Conservation (phyloP, 371 early-diverging fungal species). For the Mucor indicus region DNA sequence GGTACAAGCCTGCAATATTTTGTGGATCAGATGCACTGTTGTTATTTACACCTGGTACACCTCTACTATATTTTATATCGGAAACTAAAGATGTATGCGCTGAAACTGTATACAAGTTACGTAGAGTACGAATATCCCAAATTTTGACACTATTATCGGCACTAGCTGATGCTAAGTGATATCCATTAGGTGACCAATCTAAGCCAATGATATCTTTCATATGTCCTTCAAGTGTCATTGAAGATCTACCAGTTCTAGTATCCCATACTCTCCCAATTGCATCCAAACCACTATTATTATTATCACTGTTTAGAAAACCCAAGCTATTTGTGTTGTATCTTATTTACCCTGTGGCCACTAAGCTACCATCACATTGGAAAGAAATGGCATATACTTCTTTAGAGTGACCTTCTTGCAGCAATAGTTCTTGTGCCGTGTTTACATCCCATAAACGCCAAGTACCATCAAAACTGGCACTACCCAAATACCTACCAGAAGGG, state of each 20-base stretch:
- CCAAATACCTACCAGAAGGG: conserved; percentile 86
- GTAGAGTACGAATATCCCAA: conserved; percentile 86
- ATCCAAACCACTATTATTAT: conserved; percentile 73
- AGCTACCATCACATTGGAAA: conserved; percentile 90
- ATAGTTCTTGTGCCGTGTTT: conserved; percentile 67
- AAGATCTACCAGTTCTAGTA: conserved; percentile 84
- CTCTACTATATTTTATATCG: conserved; percentile 68
- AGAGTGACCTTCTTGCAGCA: conserved; percentile 93
- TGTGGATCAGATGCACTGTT: conserved; percentile 22
- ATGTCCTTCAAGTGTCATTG: conserved; percentile 89
- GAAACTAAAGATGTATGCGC: conserved; percentile 91
- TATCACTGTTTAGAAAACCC: neutral
- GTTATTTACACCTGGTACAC: conserved; percentile 19
- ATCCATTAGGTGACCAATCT: conserved; percentile 92
- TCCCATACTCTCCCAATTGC: conserved; percentile 95
- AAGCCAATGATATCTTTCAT: conserved; percentile 83
- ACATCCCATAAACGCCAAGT: conserved; percentile 97
- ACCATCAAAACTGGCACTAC: conserved; percentile 86
- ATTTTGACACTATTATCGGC: conserved; percentile 84
- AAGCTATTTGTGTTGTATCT: neutral
- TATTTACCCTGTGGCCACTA: conserved; percentile 82
- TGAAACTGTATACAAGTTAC: conserved; percentile 80
- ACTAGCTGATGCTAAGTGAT: conserved; percentile 78
- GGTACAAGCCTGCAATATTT: conserved; percentile 55
- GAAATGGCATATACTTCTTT: conserved; percentile 87